Conservation (phyloP, 345 rosid genomes). For the Aethionema arabicum region DNA sequence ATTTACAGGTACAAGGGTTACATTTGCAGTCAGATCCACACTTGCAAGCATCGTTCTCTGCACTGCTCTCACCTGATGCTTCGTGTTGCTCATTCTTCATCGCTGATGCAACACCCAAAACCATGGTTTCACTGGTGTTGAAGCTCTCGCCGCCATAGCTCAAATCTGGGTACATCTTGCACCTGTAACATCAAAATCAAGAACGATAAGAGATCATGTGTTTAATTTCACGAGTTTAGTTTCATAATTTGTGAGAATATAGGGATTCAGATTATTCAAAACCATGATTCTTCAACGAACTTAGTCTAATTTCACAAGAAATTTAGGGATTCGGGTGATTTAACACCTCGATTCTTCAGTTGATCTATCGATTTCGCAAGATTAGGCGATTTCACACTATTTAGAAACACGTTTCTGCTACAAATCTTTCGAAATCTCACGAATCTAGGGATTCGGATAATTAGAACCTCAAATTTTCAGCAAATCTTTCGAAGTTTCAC, state of each 20-base stretch:
- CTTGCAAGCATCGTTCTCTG: conserved; percentile 80
- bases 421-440: too few relatives aligned
- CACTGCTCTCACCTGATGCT: conserved; percentile 46
- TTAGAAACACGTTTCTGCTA: too few relatives aligned
- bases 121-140: conserved; percentile 46
- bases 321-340: not conserved
- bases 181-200: conserved; percentile 4
- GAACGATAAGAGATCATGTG: not conserved
- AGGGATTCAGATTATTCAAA: not conserved
- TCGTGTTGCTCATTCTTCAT: conserved; percentile 43
- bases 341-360: not conserved
- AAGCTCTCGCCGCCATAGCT: conserved; percentile 42
- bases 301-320: not conserved
- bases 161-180: conserved; percentile 40
- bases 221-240: too few relatives aligned
- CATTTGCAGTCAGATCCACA: conserved; percentile 80
- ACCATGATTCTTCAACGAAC: not conserved
- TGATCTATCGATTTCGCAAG: too few relatives aligned
- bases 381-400: too few relatives aligned
- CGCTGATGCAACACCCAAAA: conserved; percentile 52
- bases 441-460: too few relatives aligned
- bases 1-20: conserved; percentile 82
- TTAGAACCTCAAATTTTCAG: too few relatives aligned
- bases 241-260: too few relatives aligned
- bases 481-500: too few relatives aligned